phyloP scores from a whole-genome alignment of 169 alveolate species.

The Eimeria brunetti region DNA sequence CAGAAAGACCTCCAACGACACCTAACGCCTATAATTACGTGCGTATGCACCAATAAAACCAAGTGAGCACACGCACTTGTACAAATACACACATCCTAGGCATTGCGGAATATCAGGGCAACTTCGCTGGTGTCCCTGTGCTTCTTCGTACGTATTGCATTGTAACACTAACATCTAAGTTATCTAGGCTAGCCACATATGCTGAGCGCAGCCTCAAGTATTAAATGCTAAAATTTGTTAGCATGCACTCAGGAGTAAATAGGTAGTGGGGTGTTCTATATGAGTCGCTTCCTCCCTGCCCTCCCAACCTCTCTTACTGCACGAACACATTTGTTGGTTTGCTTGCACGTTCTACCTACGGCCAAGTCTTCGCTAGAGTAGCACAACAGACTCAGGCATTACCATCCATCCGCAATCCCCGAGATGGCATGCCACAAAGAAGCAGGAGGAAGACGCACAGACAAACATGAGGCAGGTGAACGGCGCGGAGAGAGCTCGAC shows the following conservation, averaged over 20 bases:
- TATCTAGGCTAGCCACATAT: background rate
- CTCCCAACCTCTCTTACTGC: background rate
- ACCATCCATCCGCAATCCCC: background rate
- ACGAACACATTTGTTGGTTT: background rate
- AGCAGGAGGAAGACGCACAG: background rate
- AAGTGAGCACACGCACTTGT: background rate
- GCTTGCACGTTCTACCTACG: background rate
- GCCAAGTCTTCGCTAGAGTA: background rate
- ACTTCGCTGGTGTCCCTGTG: background rate
- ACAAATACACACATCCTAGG: background rate
- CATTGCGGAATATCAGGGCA: background rate
- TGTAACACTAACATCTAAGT: background rate
- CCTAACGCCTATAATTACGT: background rate
- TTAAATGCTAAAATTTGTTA: background rate
- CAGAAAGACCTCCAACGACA: background rate
- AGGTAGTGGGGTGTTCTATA: background rate
- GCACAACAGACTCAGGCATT: background rate
- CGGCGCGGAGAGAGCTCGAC: background rate
- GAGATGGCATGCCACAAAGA: background rate
- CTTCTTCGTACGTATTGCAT: background rate
- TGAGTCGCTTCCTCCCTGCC: background rate
- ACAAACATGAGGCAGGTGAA: background rate
- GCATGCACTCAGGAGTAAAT: background rate
- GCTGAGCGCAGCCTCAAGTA: background rate
- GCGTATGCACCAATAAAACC: background rate